Evolutionary conservation across 2,329 filamentous ascomycete species (phyloP), one percentile per base, ranked within the genome.

Genomic region (Stachybotrys chartarum): DNA sequence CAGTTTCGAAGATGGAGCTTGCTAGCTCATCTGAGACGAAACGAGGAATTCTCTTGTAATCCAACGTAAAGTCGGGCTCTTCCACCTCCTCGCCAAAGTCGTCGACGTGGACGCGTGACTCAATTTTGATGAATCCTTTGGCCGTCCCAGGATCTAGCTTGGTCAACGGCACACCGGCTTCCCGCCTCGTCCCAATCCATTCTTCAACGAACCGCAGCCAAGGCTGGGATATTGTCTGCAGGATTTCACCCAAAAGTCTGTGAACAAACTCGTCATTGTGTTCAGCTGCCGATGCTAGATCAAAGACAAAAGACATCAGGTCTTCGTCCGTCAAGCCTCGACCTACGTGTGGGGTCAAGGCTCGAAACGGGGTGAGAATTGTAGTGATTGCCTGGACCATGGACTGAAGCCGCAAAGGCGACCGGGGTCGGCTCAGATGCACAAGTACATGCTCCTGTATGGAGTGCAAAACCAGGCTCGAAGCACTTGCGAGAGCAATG

Each of bases 1-100:
- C 91, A 4, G 86, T 88, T 66, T 95, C 90, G 60, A 93, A 92
- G n/a, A 94, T 83, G 6, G 78, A 75, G 52, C 81, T 78, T 3
- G 84, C 85, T 60, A 92, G 81, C 56, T 94, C 89, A 6, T 75
- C 68, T 0, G 85, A 80, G 49, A 95, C 77, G 61, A 94, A 94
- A 2, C 78, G 75, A 0, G 90, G 90, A 72, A 94, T 84, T 58
- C 82, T 81, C 31, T 80, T 74, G 24, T 77, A 75, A 57, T 87
- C 83, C 35, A 92, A 78, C 6, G 82, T 71, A 60, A 83, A 89
- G 58, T 88, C 83, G 1, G 78, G 66, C 24, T 83, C 80, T 45
- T 80, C 78, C 8, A 77, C 70, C 61, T 85, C 77, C 18, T 81
- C 75, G 1, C 80, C 82, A 57, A 79, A 78, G 50, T 87, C 83